Base-by-base conservation (phyloP, 768 basidiomycete species). In the Amyloporia xantha region DNA sequence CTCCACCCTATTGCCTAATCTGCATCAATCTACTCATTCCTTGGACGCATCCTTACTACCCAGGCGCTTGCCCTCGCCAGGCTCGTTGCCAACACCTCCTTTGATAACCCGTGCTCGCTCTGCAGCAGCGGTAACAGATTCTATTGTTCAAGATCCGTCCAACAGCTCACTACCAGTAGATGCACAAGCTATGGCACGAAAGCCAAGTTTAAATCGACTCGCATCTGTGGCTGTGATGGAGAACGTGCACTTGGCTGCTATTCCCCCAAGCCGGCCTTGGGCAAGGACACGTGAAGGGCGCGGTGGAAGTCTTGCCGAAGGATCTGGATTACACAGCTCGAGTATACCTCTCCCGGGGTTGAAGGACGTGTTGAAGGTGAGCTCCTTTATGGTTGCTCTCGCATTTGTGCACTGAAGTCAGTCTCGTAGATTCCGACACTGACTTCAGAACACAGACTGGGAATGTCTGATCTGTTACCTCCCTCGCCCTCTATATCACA, bases 281-380 rank as follows among this genome's bases (percentile, higher is more conserved):
- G 71, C 66, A n/a, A 62, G 63, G 44, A 49, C 58, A 17, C 59
- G 60, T 15, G 66, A 77, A 39, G 72, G 74, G 41, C 68, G 77
- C 41, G 77, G 73, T 28, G 77, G 75, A 3, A 76, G 72, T 49
- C 71, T 75, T 21, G 68, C 70, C 3, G 61, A 62, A 15, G 53
- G 53, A 4, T 54, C 50, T 13, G 52, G 50, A 26, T 47, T 42
- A 20, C 52, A 49, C 4, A 45, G 48, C 13, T 47, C 54, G 1
- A 51, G 44, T 5, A 44, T 51, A 0, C 57, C 53, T 7, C 30
- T 80, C 0, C 82, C 83, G 1, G 83, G 79, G 2, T 66, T 87
- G 26, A 86, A 82, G 59, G 85, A 89, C 58, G 81, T 84, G 15
- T 64, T 87, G 23, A 87, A 86, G 78, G 85, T 82, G 62, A 39